Conservation (phyloP, 805 yeast species). For the Komagataella phaffii region DNA sequence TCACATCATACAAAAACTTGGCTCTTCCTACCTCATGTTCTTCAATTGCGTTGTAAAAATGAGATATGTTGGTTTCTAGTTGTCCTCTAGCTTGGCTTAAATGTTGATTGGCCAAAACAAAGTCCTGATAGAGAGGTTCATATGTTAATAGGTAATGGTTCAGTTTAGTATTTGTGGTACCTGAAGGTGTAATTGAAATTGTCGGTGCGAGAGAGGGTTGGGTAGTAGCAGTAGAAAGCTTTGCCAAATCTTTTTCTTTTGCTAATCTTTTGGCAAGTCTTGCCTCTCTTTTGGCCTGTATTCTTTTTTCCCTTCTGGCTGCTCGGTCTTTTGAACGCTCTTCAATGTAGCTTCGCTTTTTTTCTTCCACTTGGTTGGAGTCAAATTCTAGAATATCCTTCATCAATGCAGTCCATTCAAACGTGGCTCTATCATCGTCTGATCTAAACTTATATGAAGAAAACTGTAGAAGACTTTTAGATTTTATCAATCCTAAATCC, state of each 20-base stretch:
- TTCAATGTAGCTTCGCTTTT: background rate
- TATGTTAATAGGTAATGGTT: background rate
- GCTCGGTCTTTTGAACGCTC: background rate
- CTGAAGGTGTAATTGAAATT: background rate
- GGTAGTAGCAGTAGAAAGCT: background rate
- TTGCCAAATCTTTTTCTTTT: background rate
- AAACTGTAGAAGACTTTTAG: background rate
- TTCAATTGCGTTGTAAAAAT: background rate
- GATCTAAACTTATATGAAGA: constrained; percentile 7
- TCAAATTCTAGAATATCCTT: background rate
- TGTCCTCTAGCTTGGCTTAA: background rate
- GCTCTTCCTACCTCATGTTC: background rate
- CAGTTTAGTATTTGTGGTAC: background rate
- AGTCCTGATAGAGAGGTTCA: background rate
- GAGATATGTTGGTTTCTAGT: background rate
- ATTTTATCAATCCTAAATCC: constrained; percentile 7
- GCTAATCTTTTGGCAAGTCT: background rate
- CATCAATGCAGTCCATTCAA: constrained; percentile 5
- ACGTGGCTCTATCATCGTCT: constrained; percentile 7
- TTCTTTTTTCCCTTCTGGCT: background rate
- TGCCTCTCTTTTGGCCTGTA: background rate
- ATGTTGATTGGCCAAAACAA: background rate
- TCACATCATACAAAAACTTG: background rate
- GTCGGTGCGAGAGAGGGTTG: background rate
- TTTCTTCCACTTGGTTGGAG: background rate